Base-by-base conservation (phyloP, 176 grass and related monocot species). In the Eleusine indica region DNA sequence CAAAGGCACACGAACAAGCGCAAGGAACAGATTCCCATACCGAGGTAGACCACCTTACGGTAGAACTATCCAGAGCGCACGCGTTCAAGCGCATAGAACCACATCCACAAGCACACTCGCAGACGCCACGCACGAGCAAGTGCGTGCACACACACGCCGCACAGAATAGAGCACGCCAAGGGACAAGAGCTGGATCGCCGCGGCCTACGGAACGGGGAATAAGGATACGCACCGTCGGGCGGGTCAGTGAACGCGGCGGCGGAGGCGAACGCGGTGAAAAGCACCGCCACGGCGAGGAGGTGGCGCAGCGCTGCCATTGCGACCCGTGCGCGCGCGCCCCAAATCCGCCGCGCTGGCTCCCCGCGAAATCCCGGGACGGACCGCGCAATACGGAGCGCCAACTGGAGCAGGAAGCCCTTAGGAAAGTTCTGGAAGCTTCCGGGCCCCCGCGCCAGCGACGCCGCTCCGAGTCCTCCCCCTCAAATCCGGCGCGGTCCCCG, bases 171-270 rank as follows among this genome's bases (percentile, higher is more conserved):
- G 66, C 43, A 46, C 7, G 17, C n/a, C 72, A 28, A 43, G 65
- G 65, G 41, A 57, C 51, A 42, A 56, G 25, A 16, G 72, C 4
- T 74, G 75, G 48, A 86, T 52, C 43, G 47, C 69, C 48, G 46
- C 48, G 19, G 11, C 37, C 21, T 53, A 74, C 77, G 68, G 58
- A 83, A 70, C 4, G 54, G 73, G 35, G 37, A 3, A 1, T 70
- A 73, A 73, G 85, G 14, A 74, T 5, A 52, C 73, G 65, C 80
- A 94, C 92, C 89, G 63, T 94, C 89, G 21, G 79, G 67, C 21
- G 92, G 92, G 66, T 94, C 89, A 21, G 92, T 94, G 86, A 89
- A 86, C 14, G 83, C 64, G 15, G 66, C 79, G 16, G 86, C 75
- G 56, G 70, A 41, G 80, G 78, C 42, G n/a, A 91, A 47, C 75